Evolutionary conservation across 495 filamentous ascomycete genomes (phyloP).

Genomic region (Neurospora tetrasperma): DNA sequence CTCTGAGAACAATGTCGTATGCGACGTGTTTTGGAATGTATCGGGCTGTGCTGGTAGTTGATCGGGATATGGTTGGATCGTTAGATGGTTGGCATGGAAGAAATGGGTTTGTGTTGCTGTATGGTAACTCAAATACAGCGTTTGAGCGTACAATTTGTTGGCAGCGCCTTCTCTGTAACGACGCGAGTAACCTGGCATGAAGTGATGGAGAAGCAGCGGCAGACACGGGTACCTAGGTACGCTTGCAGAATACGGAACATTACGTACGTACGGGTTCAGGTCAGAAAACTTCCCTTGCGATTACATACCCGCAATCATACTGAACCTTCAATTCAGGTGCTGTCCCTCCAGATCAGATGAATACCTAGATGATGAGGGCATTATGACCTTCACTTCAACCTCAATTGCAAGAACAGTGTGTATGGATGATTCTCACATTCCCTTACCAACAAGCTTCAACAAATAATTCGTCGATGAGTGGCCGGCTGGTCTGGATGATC

Average conservation of each 20-base stretch:
- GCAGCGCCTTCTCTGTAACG: not conserved
- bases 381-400: not conserved
- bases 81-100: not conserved
- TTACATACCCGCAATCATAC: not conserved
- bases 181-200: not conserved
- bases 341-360: not conserved
- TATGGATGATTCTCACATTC: not conserved
- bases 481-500: not conserved
- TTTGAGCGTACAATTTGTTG: not conserved
- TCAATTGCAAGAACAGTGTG: not conserved
- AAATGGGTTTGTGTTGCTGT: not conserved
- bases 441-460: not conserved
- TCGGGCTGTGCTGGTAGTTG: not conserved
- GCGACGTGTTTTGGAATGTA: not conserved
- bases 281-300: not conserved
- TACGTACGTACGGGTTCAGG: not conserved
- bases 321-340: not conserved
- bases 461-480: not conserved
- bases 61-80: not conserved
- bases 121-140: not conserved
- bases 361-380: not conserved
- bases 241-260: not conserved
- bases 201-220: not conserved
- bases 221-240: not conserved
- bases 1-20: not conserved